Conservation (phyloP, 371 early-diverging fungal species). For the Mucor mucedo region DNA sequence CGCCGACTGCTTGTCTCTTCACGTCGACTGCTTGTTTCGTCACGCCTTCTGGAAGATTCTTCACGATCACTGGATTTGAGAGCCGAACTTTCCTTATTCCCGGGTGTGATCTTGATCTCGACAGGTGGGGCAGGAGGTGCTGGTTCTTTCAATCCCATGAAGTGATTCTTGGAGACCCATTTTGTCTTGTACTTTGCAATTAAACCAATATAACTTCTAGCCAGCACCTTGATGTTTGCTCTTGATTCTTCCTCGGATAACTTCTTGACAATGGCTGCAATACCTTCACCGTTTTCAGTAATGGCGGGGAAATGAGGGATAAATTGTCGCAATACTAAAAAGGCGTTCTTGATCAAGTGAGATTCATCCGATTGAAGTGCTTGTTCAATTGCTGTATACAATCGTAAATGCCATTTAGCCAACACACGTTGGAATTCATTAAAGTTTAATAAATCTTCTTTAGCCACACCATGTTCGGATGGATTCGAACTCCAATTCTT, state of each 20-base stretch:
- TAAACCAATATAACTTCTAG: conserved; percentile 42
- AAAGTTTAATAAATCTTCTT: conserved; percentile 61
- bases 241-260: conserved; percentile 39
- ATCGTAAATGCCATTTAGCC: conserved; percentile 79
- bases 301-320: conserved; percentile 67
- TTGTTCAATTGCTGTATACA: conserved; percentile 51
- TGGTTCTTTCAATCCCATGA: conserved; percentile 30
- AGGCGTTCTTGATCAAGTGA: conserved; percentile 76
- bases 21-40: background rate
- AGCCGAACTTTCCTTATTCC: background rate
- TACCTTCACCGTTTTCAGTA: conserved; percentile 54
- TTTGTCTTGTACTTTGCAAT: conserved; percentile 39
- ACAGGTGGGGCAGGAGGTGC: conserved; percentile 23
- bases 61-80: background rate
- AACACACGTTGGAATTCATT: conserved; percentile 75
- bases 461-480: conserved; percentile 45
- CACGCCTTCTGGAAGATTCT: background rate
- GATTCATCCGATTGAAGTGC: conserved; percentile 69
- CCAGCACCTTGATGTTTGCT: conserved; percentile 50
- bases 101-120: conserved; percentile 14
- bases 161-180: conserved; percentile 39
- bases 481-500: conserved; percentile 59
- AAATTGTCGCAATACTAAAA: conserved; percentile 72
- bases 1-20: background rate
- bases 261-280: conserved; percentile 37